Evolutionary conservation across 306 rosid species (phyloP).

Genomic region (Pyrus betulifolia): DNA sequence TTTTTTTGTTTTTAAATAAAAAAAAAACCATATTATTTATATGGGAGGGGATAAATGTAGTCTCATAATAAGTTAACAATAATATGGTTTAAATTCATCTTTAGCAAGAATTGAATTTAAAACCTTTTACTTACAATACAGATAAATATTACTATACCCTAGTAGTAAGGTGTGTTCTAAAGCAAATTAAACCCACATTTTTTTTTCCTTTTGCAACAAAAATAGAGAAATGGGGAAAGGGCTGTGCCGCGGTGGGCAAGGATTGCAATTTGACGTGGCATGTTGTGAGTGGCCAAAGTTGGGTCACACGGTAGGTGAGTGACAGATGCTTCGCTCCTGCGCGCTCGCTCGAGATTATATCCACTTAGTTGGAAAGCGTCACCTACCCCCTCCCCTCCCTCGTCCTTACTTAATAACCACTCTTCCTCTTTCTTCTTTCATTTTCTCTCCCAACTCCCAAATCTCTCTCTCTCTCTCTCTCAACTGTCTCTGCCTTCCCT

Average conservation of each 20-base stretch:
- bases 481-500: background rate
- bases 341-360: background rate
- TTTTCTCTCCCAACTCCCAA: background rate
- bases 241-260: background rate
- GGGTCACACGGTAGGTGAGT: background rate
- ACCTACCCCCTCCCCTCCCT: background rate
- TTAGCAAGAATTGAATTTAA: rapidly evolving
- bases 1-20: too few relatives aligned
- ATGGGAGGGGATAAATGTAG: rapidly evolving
- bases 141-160: too few relatives aligned
- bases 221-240: background rate
- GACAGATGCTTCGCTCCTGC: background rate
- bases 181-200: background rate
- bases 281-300: background rate
- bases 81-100: rapidly evolving
- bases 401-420: background rate
- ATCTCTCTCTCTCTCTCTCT: background rate
- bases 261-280: background rate
- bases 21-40: too few relatives aligned
- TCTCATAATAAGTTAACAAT: too few relatives aligned
- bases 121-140: rapidly evolving
- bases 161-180: too few relatives aligned
- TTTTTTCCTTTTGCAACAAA: too few relatives aligned
- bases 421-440: background rate
- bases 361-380: background rate